Evolutionary conservation across 805 yeast genomes (phyloP), one percentile per base, ranked within the genome.

Genomic region (Candida sphagnicola): DNA sequence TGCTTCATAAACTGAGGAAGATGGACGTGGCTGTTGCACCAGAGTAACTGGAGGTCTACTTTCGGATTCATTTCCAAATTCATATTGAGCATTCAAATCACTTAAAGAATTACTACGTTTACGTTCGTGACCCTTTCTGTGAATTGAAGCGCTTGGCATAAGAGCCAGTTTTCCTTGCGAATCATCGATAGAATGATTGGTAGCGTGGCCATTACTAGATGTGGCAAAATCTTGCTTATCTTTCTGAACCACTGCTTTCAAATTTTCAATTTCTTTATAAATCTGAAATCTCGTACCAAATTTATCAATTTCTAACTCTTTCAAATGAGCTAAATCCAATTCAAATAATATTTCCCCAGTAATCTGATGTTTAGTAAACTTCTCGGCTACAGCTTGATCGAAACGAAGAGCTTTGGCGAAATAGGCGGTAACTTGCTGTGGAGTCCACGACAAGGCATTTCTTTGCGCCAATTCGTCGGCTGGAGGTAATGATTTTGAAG

Each of bases 241-340:
- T 30, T 30, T 30, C 33, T 17, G 33, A 15, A 5, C 16, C 17
- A 42, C 48, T 39, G 57, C 54, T 42, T 70, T 71, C 50, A 84
- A 65, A 26, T 79, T 75, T 57, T 87, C 95, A 50, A 93, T 91
- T 56, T 87, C 95, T 55, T 88, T 89, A 61, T 79, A 82, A 34
- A 93, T 78, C 58, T 90, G 96, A 61, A 89, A 93, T 46, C 99
- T 75, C 0, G 96, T 90, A 18, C 99, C 99, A 65, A 93, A 93
- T 3, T 95, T 85, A 35, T 78, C 73, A 37, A 93, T 91, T 40
- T 90, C 99, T 41, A 93, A 68, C 60, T 93, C 99, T 57, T 91
- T 93, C 52, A 93, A 72, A 52, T 85, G 85, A 1, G 87, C 75
- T 44, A 91, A 70, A 53, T 91, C 97, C 45, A 93, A 71, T 60